These are phyloP conservation scores for Scheffersomyces stipitis DNA, from an alignment of 805 yeast genomes.

Conservation along the genomic window DNA sequence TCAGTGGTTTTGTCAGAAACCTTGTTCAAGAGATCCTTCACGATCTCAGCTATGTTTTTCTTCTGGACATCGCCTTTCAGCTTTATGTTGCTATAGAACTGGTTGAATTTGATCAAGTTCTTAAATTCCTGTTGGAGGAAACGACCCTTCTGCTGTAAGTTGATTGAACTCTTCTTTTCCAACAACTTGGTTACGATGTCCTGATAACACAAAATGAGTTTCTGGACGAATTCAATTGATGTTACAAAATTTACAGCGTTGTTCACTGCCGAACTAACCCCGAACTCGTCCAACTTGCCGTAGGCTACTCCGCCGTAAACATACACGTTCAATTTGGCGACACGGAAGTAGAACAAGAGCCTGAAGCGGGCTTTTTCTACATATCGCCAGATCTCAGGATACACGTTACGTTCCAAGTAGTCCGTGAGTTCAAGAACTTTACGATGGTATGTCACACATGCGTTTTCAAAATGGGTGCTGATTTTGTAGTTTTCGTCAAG, in stretches of 20 bases:
- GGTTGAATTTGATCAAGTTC: constrained; percentile 20
- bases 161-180: not conserved
- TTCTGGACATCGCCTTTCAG: not conserved
- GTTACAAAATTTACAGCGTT: not conserved
- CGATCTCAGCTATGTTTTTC: constrained; percentile 2
- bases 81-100: constrained; percentile 12
- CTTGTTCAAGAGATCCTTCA: constrained; percentile 5
- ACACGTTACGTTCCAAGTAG: not conserved
- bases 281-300: not conserved
- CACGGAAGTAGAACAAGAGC: not conserved
- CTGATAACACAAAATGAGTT: not conserved
- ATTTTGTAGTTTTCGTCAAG: not conserved
- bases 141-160: constrained; percentile 19
- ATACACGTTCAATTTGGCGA: not conserved
- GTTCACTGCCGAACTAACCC: not conserved
- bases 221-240: not conserved
- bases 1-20: not conserved
- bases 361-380: too few relatives aligned
- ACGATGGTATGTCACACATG: not conserved
- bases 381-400: too few relatives aligned
- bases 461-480: not conserved
- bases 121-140: constrained; percentile 27
- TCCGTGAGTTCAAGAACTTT: not conserved
- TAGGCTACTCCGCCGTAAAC: not conserved
- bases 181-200: not conserved